These are phyloP conservation scores for Shiraia sp. DNA, from an alignment of 2,329 filamentous ascomycete genomes.

Conservation along the genomic window DNA sequence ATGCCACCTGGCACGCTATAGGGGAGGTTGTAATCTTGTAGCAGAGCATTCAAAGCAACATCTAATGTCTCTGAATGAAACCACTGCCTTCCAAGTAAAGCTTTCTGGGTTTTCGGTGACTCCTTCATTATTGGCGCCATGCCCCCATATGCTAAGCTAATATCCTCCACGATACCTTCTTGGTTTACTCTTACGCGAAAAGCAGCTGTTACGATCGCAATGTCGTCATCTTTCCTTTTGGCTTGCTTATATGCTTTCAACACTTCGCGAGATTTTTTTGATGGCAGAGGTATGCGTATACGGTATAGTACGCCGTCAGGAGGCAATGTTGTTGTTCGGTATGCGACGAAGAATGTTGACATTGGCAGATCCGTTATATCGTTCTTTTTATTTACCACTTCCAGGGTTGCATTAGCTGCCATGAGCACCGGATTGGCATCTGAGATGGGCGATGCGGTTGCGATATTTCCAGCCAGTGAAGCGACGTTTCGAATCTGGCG, in stretches of 20 bases:
- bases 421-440: conserved; percentile 92
- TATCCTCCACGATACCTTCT: conserved; percentile 69
- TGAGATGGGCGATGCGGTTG: conserved; percentile 91
- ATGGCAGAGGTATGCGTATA: conserved; percentile 74
- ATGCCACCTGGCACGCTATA: conserved; percentile 94
- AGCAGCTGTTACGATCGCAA: conserved; percentile 91
- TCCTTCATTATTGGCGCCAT: conserved; percentile 89
- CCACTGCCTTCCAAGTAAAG: conserved; percentile 74
- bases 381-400: conserved; percentile 75
- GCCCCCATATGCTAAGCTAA: conserved; percentile 84
- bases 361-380: conserved; percentile 64
- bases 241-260: conserved; percentile 92
- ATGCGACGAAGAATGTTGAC: conserved; percentile 86
- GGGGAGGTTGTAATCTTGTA: conserved; percentile 79
- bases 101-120: conserved; percentile 73
- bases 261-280: conserved; percentile 71
- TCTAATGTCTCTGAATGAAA: conserved; percentile 81
- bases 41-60: conserved; percentile 79
- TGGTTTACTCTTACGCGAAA: conserved; percentile 73
- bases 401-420: conserved; percentile 76
- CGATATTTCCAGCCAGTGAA: conserved; percentile 89
- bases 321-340: conserved; percentile 78
- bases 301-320: conserved; percentile 79
- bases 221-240: conserved; percentile 95
- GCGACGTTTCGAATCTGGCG: conserved; percentile 94